Conservation (phyloP, 306 rosid species). For the Lathyrus sativus region DNA sequence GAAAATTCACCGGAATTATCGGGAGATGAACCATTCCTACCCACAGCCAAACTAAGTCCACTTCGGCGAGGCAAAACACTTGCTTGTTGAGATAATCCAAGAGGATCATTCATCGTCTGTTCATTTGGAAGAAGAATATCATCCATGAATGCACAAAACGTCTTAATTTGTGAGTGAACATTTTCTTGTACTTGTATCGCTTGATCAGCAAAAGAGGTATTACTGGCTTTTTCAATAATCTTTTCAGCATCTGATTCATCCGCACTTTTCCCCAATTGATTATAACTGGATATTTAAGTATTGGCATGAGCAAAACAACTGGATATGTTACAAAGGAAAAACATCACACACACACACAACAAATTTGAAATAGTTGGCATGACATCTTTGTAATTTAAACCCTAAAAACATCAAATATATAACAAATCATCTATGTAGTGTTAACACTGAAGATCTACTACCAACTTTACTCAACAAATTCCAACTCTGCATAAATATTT, state of each 20-base stretch:
- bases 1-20: slow-evolving; percentile 51
- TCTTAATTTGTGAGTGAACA: slow-evolving; percentile 65
- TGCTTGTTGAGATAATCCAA: slow-evolving; percentile 43
- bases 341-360: slow-evolving; percentile 14
- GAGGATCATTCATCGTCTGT: slow-evolving; percentile 44
- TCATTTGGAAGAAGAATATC: slow-evolving; percentile 65
- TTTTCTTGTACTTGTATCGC: slow-evolving; percentile 82
- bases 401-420: slow-evolving; percentile 15
- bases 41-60: slow-evolving; percentile 86
- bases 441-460: slow-evolving; percentile 5
- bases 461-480: neutral
- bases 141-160: slow-evolving; percentile 67
- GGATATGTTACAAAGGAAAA: slow-evolving; percentile 12
- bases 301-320: slow-evolving; percentile 45
- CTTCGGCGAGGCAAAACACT: slow-evolving; percentile 53
- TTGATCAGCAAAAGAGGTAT: slow-evolving; percentile 71
- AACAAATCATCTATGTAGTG: neutral
- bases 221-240: slow-evolving; percentile 73
- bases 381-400: slow-evolving; percentile 15
- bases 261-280: slow-evolving; percentile 67
- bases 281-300: slow-evolving; percentile 64
- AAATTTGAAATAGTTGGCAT: slow-evolving; percentile 9
- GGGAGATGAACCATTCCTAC: slow-evolving; percentile 43
- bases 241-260: slow-evolving; percentile 66
- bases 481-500: slow-evolving; percentile 11